phyloP scores from a whole-genome alignment of 228 moss, liverwort and hornwort species.

The Sphagnum magellanicum region DNA sequence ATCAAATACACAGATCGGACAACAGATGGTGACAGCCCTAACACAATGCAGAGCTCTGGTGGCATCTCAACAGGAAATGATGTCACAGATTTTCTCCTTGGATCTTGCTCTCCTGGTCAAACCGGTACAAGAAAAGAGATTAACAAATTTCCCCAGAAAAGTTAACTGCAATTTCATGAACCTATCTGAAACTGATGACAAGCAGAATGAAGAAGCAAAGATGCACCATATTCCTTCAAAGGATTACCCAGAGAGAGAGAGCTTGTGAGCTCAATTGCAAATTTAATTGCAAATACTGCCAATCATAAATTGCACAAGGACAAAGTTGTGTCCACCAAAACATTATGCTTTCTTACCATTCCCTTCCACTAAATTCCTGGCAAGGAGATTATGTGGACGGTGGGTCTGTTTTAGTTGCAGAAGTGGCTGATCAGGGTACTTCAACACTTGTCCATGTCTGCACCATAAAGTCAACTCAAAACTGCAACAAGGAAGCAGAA shows the following conservation, averaged over 20 bases:
- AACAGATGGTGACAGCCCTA: conserved; percentile 59
- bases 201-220: no score
- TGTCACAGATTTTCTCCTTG: background rate
- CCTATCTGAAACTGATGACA: no score
- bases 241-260: no score
- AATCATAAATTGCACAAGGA: no score
- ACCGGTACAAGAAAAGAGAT: background rate
- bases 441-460: conserved; percentile 62
- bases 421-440: conserved; percentile 60
- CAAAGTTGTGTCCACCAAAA: no score
- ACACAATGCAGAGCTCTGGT: conserved; percentile 76
- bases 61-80: conserved; percentile 63
- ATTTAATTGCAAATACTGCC: no score
- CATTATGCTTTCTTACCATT: conserved; percentile 13
- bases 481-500: background rate
- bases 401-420: conserved; percentile 81
- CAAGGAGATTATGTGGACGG: conserved; percentile 74
- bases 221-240: no score
- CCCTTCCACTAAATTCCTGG: conserved; percentile 26
- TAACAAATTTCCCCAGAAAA: no score
- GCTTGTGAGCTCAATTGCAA: no score
- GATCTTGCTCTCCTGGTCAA: no score
- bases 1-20: conserved; percentile 74
- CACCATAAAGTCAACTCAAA: background rate
- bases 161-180: no score